These are phyloP conservation scores for Ormosia emarginata DNA, from an alignment of 306 rosid species.

Conservation along the genomic window DNA sequence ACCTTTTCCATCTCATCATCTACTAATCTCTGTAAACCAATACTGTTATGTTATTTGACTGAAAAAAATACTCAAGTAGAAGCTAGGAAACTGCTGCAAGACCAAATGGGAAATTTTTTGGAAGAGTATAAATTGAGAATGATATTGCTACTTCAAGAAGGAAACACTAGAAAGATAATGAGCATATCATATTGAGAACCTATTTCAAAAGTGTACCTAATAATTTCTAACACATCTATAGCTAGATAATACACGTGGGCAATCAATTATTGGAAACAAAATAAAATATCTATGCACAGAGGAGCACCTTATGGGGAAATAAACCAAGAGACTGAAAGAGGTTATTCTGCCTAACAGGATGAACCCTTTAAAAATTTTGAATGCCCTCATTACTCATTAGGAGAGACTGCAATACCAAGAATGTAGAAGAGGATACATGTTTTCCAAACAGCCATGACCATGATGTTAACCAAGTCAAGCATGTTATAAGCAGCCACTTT, in stretches of 20 bases:
- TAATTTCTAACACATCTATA: not conserved
- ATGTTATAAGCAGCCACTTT: not conserved
- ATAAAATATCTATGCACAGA: not conserved
- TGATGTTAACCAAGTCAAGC: not conserved
- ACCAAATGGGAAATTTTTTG: not conserved
- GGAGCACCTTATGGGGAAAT: not conserved
- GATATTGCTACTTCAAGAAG: not conserved
- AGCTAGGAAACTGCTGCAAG: not conserved
- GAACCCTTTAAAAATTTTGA: not conserved
- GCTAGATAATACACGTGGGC: not conserved
- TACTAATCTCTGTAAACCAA: slow-evolving; percentile 56
- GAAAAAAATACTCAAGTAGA: not conserved
- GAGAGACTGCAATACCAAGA: not conserved
- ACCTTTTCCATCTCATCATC: slow-evolving; percentile 78
- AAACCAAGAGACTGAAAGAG: not conserved
- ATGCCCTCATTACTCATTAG: not conserved
- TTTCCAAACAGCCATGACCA: not conserved
- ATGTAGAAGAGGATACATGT: not conserved
- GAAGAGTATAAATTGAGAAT: not conserved
- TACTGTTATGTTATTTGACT: not conserved
- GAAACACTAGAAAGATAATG: not conserved
- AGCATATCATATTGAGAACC: not conserved
- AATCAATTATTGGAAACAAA: not conserved
- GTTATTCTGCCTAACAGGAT: not conserved
- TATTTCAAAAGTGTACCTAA: not conserved